Evolutionary conservation across 225 moss, liverwort and hornwort genomes (phyloP).

Genomic region (Straminergon stramineum): DNA sequence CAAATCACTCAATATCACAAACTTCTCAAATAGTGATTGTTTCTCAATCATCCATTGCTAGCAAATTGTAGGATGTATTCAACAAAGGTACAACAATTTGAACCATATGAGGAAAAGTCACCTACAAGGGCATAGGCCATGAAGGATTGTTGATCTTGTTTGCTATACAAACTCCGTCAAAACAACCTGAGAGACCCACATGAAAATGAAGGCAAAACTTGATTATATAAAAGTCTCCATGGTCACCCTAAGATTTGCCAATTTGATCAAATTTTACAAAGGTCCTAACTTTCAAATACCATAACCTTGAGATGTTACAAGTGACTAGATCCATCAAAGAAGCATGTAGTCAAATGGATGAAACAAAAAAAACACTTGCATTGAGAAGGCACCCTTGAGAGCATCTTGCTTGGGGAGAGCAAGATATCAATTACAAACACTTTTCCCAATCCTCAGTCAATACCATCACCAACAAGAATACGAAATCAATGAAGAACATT

Average conservation of each 20-base stretch:
- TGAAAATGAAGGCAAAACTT: neutral
- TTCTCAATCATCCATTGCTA: neutral
- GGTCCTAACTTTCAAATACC: neutral
- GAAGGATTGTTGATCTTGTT: neutral
- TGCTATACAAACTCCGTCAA: rapidly evolving
- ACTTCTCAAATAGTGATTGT: neutral
- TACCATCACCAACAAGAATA: neutral
- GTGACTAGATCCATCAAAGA: neutral
- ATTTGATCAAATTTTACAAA: neutral
- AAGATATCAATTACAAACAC: neutral
- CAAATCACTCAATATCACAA: neutral
- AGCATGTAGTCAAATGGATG: neutral
- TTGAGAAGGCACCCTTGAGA: neutral
- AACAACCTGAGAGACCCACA: neutral
- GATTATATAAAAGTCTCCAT: neutral
- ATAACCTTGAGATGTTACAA: neutral
- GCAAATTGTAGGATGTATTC: neutral
- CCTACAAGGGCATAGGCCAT: neutral
- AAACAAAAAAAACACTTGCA: neutral
- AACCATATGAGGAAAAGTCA: neutral
- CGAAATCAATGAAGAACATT: neutral
- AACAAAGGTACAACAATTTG: neutral
- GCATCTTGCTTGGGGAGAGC: neutral
- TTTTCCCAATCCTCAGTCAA: neutral
- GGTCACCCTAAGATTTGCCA: neutral